These are phyloP conservation scores for Sporothrix protearum DNA, from an alignment of 2,329 filamentous ascomycete genomes.

Conservation along the genomic window DNA sequence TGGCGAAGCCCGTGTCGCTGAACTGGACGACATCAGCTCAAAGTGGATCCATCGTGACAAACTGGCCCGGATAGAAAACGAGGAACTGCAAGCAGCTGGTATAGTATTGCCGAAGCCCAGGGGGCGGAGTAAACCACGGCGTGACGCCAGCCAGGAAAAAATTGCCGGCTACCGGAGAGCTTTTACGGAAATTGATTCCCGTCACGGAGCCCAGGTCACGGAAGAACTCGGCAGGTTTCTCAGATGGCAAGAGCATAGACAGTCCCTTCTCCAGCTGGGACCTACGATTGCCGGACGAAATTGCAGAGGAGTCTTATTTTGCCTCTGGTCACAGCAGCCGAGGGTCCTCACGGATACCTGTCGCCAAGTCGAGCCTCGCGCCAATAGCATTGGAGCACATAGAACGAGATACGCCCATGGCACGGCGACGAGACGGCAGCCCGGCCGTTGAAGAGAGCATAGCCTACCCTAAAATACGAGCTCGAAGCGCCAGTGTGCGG, in stretches of 20 bases:
- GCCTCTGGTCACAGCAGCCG: conserved; percentile 51
- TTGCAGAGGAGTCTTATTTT: conserved; percentile 60
- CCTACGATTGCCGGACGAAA: conserved; percentile 72
- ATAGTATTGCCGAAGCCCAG: conserved; percentile 58
- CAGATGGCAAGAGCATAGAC: conserved; percentile 41
- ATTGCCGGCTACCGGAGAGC: conserved; percentile 35
- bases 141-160: conserved; percentile 32
- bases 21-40: conserved; percentile 54
- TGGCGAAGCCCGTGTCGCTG: conserved; percentile 34
- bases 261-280: conserved; percentile 59
- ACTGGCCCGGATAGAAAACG: conserved; percentile 73
- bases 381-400: conserved; percentile 69
- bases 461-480: conserved; percentile 59
- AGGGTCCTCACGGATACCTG: conserved; percentile 77
- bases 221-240: conserved; percentile 45
- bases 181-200: conserved; percentile 36
- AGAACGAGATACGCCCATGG: conserved; percentile 68
- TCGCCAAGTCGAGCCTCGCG: conserved; percentile 73
- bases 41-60: conserved; percentile 88
- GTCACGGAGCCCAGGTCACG: conserved; percentile 37
- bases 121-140: conserved; percentile 42
- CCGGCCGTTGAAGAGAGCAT: conserved; percentile 54
- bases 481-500: conserved; percentile 64
- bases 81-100: conserved; percentile 75
- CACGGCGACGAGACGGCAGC: conserved; percentile 58